Evolutionary conservation across 1,139 yeast genomes (phyloP).

Genomic region (Yamadazyma songkhlaensis): DNA sequence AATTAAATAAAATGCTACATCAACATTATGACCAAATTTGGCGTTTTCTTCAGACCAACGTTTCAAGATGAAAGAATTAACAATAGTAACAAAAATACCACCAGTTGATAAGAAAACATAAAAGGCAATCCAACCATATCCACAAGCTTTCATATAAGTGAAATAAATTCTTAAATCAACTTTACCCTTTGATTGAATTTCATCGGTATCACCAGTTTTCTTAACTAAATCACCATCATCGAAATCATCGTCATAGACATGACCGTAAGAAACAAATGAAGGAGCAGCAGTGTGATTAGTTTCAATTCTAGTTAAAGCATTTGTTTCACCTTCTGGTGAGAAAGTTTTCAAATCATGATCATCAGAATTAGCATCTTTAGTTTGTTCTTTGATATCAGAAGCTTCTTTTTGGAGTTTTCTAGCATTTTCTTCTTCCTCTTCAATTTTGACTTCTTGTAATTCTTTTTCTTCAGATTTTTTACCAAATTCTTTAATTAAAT

Average conservation of each 20-base stretch:
- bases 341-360: constrained; percentile 9
- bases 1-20: constrained; percentile 23
- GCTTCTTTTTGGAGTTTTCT: constrained; percentile 3
- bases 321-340: constrained; percentile 8
- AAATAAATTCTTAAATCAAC: constrained; percentile 31
- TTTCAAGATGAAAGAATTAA: constrained; percentile 34
- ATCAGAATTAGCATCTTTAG: constrained; percentile 1
- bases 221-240: constrained; percentile 14
- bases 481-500: constrained; percentile 25
- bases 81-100: constrained; percentile 21
- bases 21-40: constrained; percentile 21
- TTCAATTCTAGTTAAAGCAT: constrained; percentile 8
- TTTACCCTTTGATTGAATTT: constrained; percentile 28
- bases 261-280: constrained; percentile 23
- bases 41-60: constrained; percentile 37
- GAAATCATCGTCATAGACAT: constrained; percentile 18
- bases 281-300: constrained; percentile 17
- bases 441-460: constrained; percentile 11
- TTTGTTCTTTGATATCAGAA: neutral
- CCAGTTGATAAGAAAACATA: constrained; percentile 23
- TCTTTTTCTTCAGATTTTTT: constrained; percentile 15
- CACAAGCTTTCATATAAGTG: constrained; percentile 37
- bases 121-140: constrained; percentile 23
- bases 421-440: constrained; percentile 7
- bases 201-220: constrained; percentile 28